Base-by-base conservation (phyloP, 345 rosid genomes). In the Euphorbia tirucalli region DNA sequence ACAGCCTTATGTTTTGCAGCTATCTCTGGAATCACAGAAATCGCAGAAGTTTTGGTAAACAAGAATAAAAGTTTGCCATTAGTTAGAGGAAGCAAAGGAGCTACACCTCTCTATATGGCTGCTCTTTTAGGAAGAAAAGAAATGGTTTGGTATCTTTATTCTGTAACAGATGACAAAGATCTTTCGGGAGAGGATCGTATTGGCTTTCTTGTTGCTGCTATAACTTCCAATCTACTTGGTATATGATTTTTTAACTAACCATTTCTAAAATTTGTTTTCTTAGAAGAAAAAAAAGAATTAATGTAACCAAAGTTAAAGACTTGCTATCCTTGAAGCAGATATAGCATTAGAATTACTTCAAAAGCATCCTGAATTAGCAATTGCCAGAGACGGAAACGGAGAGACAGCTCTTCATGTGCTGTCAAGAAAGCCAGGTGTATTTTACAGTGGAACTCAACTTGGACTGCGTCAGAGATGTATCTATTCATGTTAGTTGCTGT, bases 1-100 rank as follows among this genome's bases (percentile, higher is more conserved):
- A 78, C 81, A 5, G 78, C 81, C 13, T 31, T 77, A 11, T 72
- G 73, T 35, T 64, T 68, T 56, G 81, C 81, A 11, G 74, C 77
- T 22, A 64, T 67, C 0, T 44, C 74, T 15, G 81, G 81, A 48
- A 54, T 61, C 21, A 64, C 69, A 2, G 58, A 73, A n/a, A 35
- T 72, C 13, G 81, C 74, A 24, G 18, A 63, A 43, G 25, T 32
- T 7, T 21, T 77, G 70, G 74, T 73, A 39, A 28, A 31, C 24
- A 31, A 35, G 67, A 57, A 68, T 15, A 15, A 25, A 22, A 6
- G 2, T 11, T 67, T 77, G 70, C 70, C 70, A 4, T 5, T 14
- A 18, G 11, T 68, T 24, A 56, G 62, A 31, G 75, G 68, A 19
- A 61, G 46, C n/a, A 32, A 13, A 5, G 66, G 76, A n/a, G 65